Evolutionary conservation across 805 yeast genomes (phyloP).

Genomic region (Wickerhamiella hasegawae): DNA sequence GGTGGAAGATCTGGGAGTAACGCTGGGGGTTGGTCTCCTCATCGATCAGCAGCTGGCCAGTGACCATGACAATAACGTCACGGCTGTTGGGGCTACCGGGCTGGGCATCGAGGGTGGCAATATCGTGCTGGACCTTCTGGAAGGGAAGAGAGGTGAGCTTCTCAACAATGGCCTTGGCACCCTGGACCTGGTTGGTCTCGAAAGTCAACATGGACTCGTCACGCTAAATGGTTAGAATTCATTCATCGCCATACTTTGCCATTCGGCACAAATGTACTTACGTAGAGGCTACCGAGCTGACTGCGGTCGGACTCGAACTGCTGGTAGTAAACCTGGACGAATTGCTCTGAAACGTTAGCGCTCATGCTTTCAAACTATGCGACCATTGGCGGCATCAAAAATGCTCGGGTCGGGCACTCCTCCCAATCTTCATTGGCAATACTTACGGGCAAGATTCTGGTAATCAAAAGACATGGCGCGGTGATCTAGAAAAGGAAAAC

Average conservation of each 20-base stretch:
- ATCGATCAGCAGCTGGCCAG: slow-evolving; percentile 85
- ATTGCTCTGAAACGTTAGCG: slow-evolving; percentile 35
- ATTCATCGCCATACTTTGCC: neutral
- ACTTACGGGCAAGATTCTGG: slow-evolving; percentile 1
- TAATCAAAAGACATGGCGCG: neutral
- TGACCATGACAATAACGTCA: slow-evolving; percentile 92
- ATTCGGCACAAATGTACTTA: slow-evolving; percentile 12
- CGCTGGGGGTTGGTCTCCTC: slow-evolving; percentile 93
- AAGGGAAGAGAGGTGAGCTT: slow-evolving; percentile 80
- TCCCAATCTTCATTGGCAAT: neutral
- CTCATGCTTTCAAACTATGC: neutral
- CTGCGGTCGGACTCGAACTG: slow-evolving; percentile 88
- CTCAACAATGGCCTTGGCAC: slow-evolving; percentile 84
- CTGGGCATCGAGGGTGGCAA: slow-evolving; percentile 93
- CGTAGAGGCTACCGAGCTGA: slow-evolving; percentile 81
- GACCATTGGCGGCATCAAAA: neutral
- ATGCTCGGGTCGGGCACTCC: neutral
- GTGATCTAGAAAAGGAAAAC: neutral
- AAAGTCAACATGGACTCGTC: slow-evolving; percentile 96
- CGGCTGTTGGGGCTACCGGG: slow-evolving; percentile 80
- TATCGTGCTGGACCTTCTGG: slow-evolving; percentile 82
- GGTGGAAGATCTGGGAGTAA: slow-evolving; percentile 94
- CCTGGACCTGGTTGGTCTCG: slow-evolving; percentile 88
- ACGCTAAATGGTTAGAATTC: slow-evolving; percentile 35
- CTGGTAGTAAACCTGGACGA: slow-evolving; percentile 87